Percentiles rank a stretch among this genome's conserved stretches.
These are phyloP conservation scores for Colletotrichum caudatum DNA, from an alignment of 2,329 filamentous ascomycete species.

Conservation along the genomic window DNA sequence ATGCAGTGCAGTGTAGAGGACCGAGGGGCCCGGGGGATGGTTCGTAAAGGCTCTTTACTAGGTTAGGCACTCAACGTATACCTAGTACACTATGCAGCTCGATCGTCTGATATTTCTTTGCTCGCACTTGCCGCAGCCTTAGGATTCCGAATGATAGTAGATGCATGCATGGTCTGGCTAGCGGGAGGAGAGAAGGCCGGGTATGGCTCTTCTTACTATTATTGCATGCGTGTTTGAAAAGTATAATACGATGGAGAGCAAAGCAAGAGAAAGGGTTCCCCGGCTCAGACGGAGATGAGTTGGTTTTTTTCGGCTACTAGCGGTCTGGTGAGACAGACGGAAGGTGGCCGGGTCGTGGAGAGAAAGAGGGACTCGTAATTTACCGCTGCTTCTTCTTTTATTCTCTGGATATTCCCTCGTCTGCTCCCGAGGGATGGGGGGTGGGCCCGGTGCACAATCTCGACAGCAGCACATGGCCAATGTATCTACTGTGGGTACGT, in stretches of 20 bases:
- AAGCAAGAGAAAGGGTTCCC: background rate
- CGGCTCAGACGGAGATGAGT: background rate
- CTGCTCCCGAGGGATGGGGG: conserved; percentile 25
- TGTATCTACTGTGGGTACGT: too few relatives aligned
- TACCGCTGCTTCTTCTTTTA: conserved; percentile 15
- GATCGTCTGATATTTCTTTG: conserved; percentile 38
- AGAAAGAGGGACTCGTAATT: background rate
- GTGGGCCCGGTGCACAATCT: background rate
- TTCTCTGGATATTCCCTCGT: conserved; percentile 25
- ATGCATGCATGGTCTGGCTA: conserved; percentile 15
- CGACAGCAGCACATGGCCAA: too few relatives aligned
- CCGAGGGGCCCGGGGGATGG: background rate
- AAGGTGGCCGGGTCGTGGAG: background rate
- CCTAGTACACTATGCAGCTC: conserved; percentile 13
- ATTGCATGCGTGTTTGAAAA: background rate
- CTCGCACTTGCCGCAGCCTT: conserved; percentile 24
- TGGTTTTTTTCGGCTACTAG: background rate
- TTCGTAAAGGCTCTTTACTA: background rate
- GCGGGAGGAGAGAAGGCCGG: conserved; percentile 10
- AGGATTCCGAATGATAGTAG: conserved; percentile 20
- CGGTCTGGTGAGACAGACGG: background rate
- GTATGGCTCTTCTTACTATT: background rate
- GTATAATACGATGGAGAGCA: too few relatives aligned
- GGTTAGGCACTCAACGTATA: too few relatives aligned
- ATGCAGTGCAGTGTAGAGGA: background rate